Base-by-base conservation (phyloP, 73 alveolate species). In the Stentor roeselii region DNA sequence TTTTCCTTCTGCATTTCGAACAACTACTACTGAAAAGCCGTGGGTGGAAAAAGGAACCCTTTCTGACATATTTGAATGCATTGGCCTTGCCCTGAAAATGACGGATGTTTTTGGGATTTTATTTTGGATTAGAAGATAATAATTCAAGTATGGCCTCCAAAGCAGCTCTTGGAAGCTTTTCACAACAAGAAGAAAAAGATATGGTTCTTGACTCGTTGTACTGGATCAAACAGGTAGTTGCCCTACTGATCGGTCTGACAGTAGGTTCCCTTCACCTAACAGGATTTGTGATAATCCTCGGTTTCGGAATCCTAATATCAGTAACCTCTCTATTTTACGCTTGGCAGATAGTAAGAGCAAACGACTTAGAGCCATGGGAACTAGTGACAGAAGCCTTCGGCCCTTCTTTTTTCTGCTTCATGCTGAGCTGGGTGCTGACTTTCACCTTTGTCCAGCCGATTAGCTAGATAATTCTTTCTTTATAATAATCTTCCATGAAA, bases 1-100 rank as follows among this genome's bases (percentile, higher is more conserved):
- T 83, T 82, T 83, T 1, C 80, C 80, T 1, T 67, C 80, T 27
- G 37, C 11, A 34, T 67, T 67, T 67, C 80, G 21, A 67, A n/a
- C 37, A 27, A 67, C 80, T 67, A 67, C 80, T 30, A 67, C 80
- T 21, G 80, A 67, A 32, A 67, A 67, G n/a, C 80, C 80, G 34
- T 67, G 80, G 11, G 80, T 67, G 14, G 80, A 67, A 40, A 67
- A 67, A 15, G 80, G 80, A 67, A 32, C n/a, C n/a, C n/a, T n/a
- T n/a, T n/a, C n/a, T n/a, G n/a, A n/a, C n/a, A n/a, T n/a, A n/a
- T n/a, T n/a, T n/a, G n/a, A n/a, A n/a, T n/a, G n/a, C n/a, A n/a
- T n/a, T n/a, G n/a, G n/a, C n/a, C n/a, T n/a, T n/a, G n/a, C n/a
- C n/a, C n/a, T n/a, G n/a, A n/a, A n/a, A n/a, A n/a, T n/a, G n/a